These are phyloP conservation scores for Wickerhamomyces subpelliculosus DNA, from an alignment of 805 yeast species.

Conservation along the genomic window DNA sequence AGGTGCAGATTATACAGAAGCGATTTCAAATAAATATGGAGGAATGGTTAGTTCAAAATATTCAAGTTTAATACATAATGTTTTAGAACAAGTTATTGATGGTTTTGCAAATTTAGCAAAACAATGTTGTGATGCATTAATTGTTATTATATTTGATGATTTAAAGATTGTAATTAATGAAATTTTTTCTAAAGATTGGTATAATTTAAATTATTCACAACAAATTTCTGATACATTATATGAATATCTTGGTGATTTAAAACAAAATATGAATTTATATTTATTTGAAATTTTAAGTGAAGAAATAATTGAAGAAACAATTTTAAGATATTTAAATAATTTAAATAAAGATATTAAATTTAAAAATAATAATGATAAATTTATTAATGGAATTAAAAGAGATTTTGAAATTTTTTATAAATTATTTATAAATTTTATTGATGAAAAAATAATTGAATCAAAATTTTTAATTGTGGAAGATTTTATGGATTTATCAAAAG, in stretches of 20 bases:
- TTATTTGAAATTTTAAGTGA: slow-evolving; percentile 49
- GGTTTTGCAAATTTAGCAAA: slow-evolving; percentile 74
- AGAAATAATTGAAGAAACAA: slow-evolving; percentile 43
- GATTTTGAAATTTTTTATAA: slow-evolving; percentile 55
- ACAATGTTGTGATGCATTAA: slow-evolving; percentile 47
- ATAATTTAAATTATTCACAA: slow-evolving; percentile 48
- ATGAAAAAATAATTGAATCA: slow-evolving; percentile 35
- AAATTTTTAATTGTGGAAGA: slow-evolving; percentile 56
- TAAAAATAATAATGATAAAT: slow-evolving; percentile 35
- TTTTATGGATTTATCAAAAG: slow-evolving; percentile 47
- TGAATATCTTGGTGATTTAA: slow-evolving; percentile 66
- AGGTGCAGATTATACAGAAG: slow-evolving; percentile 63
- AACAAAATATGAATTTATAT: slow-evolving; percentile 43
- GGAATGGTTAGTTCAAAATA: slow-evolving; percentile 62
- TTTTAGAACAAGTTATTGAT: slow-evolving; percentile 61
- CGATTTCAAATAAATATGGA: slow-evolving; percentile 57
- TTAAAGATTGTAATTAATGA: slow-evolving; percentile 51
- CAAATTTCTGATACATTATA: slow-evolving; percentile 65
- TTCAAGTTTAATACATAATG: slow-evolving; percentile 48
- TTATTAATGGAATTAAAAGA: slow-evolving; percentile 44
- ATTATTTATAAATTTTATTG: slow-evolving; percentile 40
- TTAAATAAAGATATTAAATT: slow-evolving; percentile 35
- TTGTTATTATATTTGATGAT: slow-evolving; percentile 66
- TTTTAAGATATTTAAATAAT: slow-evolving; percentile 42
- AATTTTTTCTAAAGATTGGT: slow-evolving; percentile 68